Evolutionary conservation across 768 basidiomycete species (phyloP).

Genomic region (Lactarius indigo): DNA sequence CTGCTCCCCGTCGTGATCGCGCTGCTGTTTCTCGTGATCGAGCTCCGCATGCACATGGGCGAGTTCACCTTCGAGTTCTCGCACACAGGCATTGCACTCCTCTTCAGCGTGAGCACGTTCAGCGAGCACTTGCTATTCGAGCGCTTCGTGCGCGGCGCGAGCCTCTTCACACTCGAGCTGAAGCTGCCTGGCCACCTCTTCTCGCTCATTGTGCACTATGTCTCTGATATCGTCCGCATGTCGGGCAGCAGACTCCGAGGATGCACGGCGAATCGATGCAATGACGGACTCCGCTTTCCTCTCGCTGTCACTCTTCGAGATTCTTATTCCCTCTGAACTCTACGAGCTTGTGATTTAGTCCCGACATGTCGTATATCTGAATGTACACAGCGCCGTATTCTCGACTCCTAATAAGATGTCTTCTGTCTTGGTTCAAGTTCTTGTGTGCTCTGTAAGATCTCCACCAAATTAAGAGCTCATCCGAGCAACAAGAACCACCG

Average conservation of each 20-base stretch:
- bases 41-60: conserved; percentile 53
- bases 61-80: conserved; percentile 61
- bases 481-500: too few species aligned
- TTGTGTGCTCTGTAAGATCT: too few species aligned
- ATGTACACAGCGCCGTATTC: too few species aligned
- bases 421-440: too few species aligned
- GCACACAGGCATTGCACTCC: conserved; percentile 54
- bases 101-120: conserved; percentile 35
- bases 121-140: conserved; percentile 17
- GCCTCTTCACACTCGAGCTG: conserved; percentile 24
- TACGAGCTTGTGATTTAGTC: too few species aligned
- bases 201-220: conserved; percentile 26
- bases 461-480: too few species aligned
- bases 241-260: conserved; percentile 52
- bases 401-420: too few species aligned
- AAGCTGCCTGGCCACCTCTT: conserved; percentile 19
- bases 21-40: conserved; percentile 57
- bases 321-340: too few species aligned
- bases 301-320: too few species aligned
- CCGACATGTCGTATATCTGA: too few species aligned
- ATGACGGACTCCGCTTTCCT: conserved; percentile 34
- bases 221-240: conserved; percentile 58
- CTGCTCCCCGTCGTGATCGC: conserved; percentile 58
- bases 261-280: conserved; percentile 39
- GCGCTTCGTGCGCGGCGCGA: conserved; percentile 23